Evolutionary conservation across 2,329 filamentous ascomycete species (phyloP).

Genomic region (Trichoderma sp.): DNA sequence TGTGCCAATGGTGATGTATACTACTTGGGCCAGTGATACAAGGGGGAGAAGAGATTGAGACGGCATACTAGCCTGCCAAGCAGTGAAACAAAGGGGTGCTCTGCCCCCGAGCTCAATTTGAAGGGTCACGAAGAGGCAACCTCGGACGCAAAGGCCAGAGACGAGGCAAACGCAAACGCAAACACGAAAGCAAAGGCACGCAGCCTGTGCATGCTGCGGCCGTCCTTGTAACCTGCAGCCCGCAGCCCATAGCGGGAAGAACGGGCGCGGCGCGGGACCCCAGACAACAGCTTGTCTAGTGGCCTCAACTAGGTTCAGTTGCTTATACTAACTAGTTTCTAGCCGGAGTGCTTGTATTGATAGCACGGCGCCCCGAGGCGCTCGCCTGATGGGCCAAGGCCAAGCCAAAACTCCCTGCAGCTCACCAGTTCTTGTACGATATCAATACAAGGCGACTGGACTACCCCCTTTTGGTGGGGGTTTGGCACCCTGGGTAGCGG

Average conservation of each 20-base stretch:
- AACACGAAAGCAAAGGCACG: conserved; percentile 26
- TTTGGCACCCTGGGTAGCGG: neutral
- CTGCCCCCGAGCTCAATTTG: neutral
- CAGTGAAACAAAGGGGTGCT: neutral
- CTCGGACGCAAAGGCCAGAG: neutral
- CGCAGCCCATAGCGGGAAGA: conserved; percentile 30
- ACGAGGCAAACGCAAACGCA: neutral
- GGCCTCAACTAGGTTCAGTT: neutral
- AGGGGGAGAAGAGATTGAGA: neutral
- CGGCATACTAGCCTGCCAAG: neutral
- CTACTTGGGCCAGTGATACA: neutral
- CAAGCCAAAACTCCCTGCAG: neutral
- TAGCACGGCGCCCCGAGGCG: neutral
- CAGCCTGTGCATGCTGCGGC: conserved; percentile 41
- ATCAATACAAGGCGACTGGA: neutral
- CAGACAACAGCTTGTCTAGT: conserved; percentile 15
- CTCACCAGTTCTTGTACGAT: neutral
- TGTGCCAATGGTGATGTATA: neutral
- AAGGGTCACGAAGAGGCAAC: neutral
- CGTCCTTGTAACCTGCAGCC: conserved; percentile 38
- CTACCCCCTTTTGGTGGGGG: neutral
- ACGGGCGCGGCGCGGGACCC: conserved; percentile 38
- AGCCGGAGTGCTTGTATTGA: neutral
- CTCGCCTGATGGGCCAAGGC: neutral
- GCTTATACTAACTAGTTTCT: neutral